Evolutionary conservation across 768 basidiomycete species (phyloP).

Genomic region (Leccinum arenicola): DNA sequence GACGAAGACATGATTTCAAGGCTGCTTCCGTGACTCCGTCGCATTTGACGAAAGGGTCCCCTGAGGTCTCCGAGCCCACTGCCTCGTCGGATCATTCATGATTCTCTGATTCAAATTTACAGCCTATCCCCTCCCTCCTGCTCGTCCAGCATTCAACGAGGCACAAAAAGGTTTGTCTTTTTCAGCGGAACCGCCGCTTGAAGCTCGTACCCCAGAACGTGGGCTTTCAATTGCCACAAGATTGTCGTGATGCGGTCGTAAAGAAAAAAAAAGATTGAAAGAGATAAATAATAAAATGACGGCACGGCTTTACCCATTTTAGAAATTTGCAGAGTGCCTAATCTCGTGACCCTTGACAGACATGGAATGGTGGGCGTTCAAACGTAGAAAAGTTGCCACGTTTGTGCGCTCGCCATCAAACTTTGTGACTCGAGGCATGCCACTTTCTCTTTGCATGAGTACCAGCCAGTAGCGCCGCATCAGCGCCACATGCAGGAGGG

Average conservation of each 20-base stretch:
- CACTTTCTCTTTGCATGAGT: constrained; percentile 2
- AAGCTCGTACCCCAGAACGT: constrained; percentile 29
- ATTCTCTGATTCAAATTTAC: not conserved
- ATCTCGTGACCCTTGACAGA: constrained; percentile 15
- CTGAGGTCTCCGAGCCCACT: not conserved
- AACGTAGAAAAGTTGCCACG: not conserved
- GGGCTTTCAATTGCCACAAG: constrained; percentile 8
- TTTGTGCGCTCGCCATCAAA: constrained; percentile 22
- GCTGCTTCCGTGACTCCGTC: not conserved
- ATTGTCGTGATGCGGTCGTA: constrained; percentile 7
- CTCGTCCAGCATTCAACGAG: not conserved
- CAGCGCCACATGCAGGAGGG: constrained; percentile 18
- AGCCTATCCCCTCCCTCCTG: not conserved
- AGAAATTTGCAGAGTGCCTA: not conserved
- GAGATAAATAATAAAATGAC: not conserved
- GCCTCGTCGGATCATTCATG: constrained; percentile 13
- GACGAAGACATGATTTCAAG: constrained; percentile 1
- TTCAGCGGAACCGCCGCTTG: constrained; percentile 22
- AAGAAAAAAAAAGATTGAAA: not conserved
- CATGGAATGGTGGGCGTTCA: constrained; percentile 2
- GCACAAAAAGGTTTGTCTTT: not conserved
- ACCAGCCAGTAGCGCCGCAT: constrained; percentile 5
- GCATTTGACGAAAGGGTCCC: not conserved
- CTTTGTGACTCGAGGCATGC: constrained; percentile 28
- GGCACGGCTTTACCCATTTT: constrained; percentile 10